Base-by-base conservation (phyloP, 2,329 filamentous ascomycete species). In the Stagonosporopsis vannaccii region DNA sequence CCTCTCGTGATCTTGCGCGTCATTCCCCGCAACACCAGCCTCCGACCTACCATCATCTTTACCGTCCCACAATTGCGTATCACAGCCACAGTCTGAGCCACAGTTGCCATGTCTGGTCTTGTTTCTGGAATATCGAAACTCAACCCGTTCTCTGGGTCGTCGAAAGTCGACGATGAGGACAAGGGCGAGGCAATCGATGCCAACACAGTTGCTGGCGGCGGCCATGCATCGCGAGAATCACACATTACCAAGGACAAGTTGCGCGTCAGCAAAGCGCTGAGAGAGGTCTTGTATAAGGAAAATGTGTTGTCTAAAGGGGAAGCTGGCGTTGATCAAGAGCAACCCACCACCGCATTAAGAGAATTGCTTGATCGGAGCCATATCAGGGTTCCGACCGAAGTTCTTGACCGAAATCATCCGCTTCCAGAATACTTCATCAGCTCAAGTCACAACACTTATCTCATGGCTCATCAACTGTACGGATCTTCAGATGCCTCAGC, bases 401-500 rank as follows among this genome's bases (percentile, higher is more conserved):
- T 87, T 12, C 81, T 82, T 8, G 85, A 88, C 66, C 78, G 85
- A 53, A 84, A 81, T 11, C 79, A 85, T 60, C 84, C 87, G 1
- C 75, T 91, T 20, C 84, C 87, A 1, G 86, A 90, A 61, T 91
- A 91, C 74, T 90, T 87, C 67, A 85, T 91, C 75, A 89, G 85
- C 73, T 89, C 87, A 4, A 89, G 85, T 61, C 88, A 91, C 77
- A 91, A 91, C 73, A 91, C 88, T 0, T 91, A 91, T 65, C 78
- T 91, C 23, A 79, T 87, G 65, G 88, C 87, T 0, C 86, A 90
- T 70, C 88, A 91, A 75, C 82, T 91, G 2, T 88, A 81, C 63
- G 88, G 88, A 4, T 78, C 78, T 20, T 88, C 86, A 1, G 85
- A 83, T 2, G 85, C 86, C 7, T 77, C 80, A 4, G 87, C 86